Evolutionary conservation across 306 rosid species (phyloP).

Genomic region (Gastrolobium bilobum): DNA sequence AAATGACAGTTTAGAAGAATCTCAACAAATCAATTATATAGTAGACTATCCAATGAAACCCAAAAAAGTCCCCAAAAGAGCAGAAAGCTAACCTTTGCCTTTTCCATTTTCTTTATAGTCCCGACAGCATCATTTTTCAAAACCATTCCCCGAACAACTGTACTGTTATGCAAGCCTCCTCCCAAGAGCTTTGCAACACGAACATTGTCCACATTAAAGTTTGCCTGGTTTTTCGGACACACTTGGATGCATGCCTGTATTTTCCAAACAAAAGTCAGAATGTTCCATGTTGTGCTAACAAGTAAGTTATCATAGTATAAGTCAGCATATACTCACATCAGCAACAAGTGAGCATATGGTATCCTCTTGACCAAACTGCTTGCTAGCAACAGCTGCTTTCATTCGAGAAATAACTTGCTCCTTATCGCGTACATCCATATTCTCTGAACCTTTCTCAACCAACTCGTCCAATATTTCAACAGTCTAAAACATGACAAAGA

Average conservation of each 20-base stretch:
- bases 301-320: constrained; percentile 28
- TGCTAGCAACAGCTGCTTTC: constrained; percentile 98
- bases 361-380: constrained; percentile 95
- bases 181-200: constrained; percentile 94
- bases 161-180: constrained; percentile 87
- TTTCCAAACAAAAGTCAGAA: constrained; percentile 38
- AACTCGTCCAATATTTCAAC: constrained; percentile 76
- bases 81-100: constrained; percentile 76
- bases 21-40: constrained; percentile 27
- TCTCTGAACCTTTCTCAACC: constrained; percentile 86
- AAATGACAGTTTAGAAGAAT: constrained; percentile 7
- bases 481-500: constrained; percentile 51
- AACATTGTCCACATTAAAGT: constrained; percentile 92
- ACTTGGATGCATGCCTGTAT: constrained; percentile 95
- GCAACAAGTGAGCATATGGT: constrained; percentile 84
- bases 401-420: constrained; percentile 82
- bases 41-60: neutral
- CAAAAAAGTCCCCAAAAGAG: constrained; percentile 18
- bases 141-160: constrained; percentile 87
- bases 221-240: constrained; percentile 89
- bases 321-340: constrained; percentile 64
- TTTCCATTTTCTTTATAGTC: constrained; percentile 71
- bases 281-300: neutral
- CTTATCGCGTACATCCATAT: constrained; percentile 89
- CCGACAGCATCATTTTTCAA: constrained; percentile 87